phyloP scores from a whole-genome alignment of 352 stramenopile species.

The Phytopythium cucurbitacearum region DNA sequence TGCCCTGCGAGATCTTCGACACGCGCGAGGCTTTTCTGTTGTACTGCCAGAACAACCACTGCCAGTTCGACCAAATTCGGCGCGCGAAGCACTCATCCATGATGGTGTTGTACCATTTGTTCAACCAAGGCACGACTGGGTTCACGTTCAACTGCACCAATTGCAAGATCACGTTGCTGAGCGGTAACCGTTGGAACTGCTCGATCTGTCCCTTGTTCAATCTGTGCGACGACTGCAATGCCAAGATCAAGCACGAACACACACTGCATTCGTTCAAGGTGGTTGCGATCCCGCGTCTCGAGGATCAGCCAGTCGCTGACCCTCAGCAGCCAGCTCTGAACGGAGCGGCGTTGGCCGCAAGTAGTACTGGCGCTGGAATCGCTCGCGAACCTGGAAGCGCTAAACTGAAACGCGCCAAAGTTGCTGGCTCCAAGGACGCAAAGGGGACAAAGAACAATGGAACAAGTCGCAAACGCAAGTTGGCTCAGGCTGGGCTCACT shows the following conservation, averaged over 20 bases:
- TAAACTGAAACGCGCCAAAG: slow-evolving; percentile 43
- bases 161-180: slow-evolving; percentile 94
- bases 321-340: slow-evolving; percentile 16
- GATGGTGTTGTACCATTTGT: slow-evolving; percentile 85
- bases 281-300: slow-evolving; percentile 71
- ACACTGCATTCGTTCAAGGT: slow-evolving; percentile 93
- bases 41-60: slow-evolving; percentile 89
- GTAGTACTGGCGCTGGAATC: slow-evolving; percentile 22
- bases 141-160: slow-evolving; percentile 96
- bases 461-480: slow-evolving; percentile 67
- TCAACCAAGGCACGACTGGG: slow-evolving; percentile 94
- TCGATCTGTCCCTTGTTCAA: slow-evolving; percentile 95
- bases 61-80: slow-evolving; percentile 77
- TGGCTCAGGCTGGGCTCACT: slow-evolving; percentile 37
- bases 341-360: slow-evolving; percentile 19
- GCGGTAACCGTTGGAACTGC: slow-evolving; percentile 94
- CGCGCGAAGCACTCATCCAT: slow-evolving; percentile 83
- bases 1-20: slow-evolving; percentile 97
- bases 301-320: slow-evolving; percentile 31
- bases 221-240: slow-evolving; percentile 92
- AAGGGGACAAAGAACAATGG: slow-evolving; percentile 29
- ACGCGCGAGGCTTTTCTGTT: slow-evolving; percentile 88
- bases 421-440: slow-evolving; percentile 12
- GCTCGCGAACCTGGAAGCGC: slow-evolving; percentile 41
- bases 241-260: slow-evolving; percentile 91